Base-by-base conservation (phyloP, 2,329 filamentous ascomycete species). In the Alternaria sp. region DNA sequence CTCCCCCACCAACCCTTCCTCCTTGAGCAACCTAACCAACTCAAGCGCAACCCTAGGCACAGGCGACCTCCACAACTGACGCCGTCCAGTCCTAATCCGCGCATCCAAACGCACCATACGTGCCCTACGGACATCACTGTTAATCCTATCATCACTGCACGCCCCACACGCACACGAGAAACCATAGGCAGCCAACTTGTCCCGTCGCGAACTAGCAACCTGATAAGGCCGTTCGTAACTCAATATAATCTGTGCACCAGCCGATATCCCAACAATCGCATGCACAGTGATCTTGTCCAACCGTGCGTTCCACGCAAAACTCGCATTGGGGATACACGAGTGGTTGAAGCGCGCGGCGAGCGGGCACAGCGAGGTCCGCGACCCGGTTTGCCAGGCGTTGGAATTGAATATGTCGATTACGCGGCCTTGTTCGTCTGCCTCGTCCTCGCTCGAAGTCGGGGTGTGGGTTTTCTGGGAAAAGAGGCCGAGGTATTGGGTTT, bases 321-420 rank as follows among this genome's bases (percentile, higher is more conserved):
- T 60, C 3, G 74, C 69, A 50, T 77, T 78, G 7, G 75, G 72
- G 33, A 63, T 63, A 59, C 75, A 78, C 23, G 67, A 68, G 63
- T 78, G 75, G 56, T 77, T 78, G 66, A 77, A 68, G 42, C 73
- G 72, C 8, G 75, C 72, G 36, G 71, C 63, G 8, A 52, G 58
- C 17, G 69, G 72, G 40, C 72, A 74, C 50, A 78, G 65, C 60
- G 46, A 68, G 48, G 65, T 62, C 42, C 41, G 63, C 42, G 26
- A 45, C 60, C 63, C 53, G 55, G 48, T 64, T 60, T 44, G 65
- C 56, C 51, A 72, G 60, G 66, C 66, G 45, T 68, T 68, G 36
- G 64, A 57, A 41, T 68, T 68, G 56, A 68, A 68, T 13, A 68
- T 64, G 45, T 68, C 64, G 31, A 67, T 50, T n/a, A 68, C 55